Conservation (phyloP, 2,329 filamentous ascomycete species). For the Albophoma yamanashiensis region DNA sequence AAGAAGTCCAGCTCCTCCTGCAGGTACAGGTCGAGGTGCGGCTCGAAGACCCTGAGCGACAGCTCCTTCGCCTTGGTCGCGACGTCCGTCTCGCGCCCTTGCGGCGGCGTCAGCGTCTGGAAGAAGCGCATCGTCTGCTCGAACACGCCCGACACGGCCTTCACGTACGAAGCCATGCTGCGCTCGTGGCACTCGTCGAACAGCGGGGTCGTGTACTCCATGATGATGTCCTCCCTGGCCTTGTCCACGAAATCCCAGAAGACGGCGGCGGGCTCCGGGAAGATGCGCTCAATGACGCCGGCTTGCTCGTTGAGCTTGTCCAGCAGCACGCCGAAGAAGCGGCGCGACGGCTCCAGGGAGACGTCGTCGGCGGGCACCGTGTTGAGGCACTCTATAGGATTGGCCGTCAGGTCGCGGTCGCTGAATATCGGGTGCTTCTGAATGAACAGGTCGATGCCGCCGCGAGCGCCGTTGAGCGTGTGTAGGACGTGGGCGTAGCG, state of each 20-base stretch:
- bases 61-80: constrained; percentile 55
- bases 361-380: constrained; percentile 54
- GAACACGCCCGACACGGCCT: constrained; percentile 78
- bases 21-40: constrained; percentile 86
- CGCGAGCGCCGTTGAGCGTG: constrained; percentile 67
- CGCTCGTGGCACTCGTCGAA: constrained; percentile 79
- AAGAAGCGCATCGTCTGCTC: constrained; percentile 75
- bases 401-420: constrained; percentile 54
- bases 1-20: constrained; percentile 87
- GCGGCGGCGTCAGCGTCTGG: constrained; percentile 57
- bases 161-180: constrained; percentile 68
- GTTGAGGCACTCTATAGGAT: constrained; percentile 73
- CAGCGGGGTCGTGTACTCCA: constrained; percentile 74
- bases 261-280: constrained; percentile 59
- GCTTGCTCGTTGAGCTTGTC: constrained; percentile 75
- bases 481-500: constrained; percentile 82
- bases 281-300: constrained; percentile 69
- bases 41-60: constrained; percentile 69
- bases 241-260: constrained; percentile 73
- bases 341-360: constrained; percentile 66
- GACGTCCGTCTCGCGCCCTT: constrained; percentile 49
- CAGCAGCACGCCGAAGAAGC: constrained; percentile 69
- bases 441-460: constrained; percentile 75
- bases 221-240: constrained; percentile 71
- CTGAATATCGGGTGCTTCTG: constrained; percentile 79